Base-by-base conservation (phyloP, 1,284 basidiomycete species). In the Trichosporon asahii region DNA sequence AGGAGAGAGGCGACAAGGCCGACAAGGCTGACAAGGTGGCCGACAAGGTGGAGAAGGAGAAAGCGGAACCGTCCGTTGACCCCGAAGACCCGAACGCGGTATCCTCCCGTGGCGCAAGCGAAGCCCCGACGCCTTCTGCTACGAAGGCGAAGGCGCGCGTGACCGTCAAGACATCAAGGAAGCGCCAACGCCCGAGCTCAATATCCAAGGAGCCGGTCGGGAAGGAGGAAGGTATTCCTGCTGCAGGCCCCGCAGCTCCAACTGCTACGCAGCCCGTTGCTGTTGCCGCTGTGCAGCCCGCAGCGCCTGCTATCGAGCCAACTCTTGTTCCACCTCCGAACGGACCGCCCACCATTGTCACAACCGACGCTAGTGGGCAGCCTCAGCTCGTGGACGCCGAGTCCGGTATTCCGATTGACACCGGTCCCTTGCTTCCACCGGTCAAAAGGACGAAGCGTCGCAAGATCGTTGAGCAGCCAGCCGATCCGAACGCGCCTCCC, bases 131-230 rank as follows among this genome's bases (percentile, higher is more conserved):
- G 2, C 72, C 67, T 7, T 63, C 71, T 11, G 67, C 67, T 1
- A 44, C 66, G 9, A 81, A 78, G 68, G 44, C 69, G 9, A 78
- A 76, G 69, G 70, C 77, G 66, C 69, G 79, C 21, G 67, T 76
- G 4, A 53, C 68, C n/a, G 40, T 69, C 73, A 68, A 79, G 76
- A 65, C 71, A 67, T 5, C 70, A 69, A 73, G 66, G 33, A 82
- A 82, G 70, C 75, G 79, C 27, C 77, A 77, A 5, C 70, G 80
- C n/a, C 72, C 76, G 15, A 77, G 76, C 57, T 78, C 78, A 0
- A 70, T 77, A 31, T 66, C 29, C 14, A 69, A 69, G 37, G 37
- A 69, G 57, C 57, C n/a, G 21, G 37, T 53, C 9, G 49, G 21
- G 1, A 67, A 69, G 61, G 69, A 68, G 44, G 67, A 73, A 46